Evolutionary conservation across 2,329 filamentous ascomycete genomes (phyloP), one percentile per base, ranked within the genome.

Genomic region (Phialophora expanda): DNA sequence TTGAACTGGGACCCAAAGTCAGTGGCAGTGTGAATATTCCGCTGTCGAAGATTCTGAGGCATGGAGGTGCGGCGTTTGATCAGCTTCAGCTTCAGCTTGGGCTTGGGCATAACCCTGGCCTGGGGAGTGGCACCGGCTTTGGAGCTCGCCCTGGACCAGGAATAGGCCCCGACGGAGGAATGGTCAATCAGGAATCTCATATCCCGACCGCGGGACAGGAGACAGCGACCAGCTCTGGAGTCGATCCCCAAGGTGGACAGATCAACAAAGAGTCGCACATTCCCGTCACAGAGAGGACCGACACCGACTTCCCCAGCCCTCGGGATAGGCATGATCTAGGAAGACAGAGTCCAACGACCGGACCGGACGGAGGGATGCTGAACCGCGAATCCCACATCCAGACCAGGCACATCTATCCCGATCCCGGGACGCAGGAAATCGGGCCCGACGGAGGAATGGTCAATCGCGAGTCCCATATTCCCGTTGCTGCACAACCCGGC

Each of bases 1-100:
- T 91, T 70, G 89, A 90, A 17, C 88, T 98, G 53, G 93, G 90
- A 69, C 22, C 70, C 1, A 88, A 84, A 67, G 82, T 99, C 7
- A 82, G 87, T 0, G 90, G 90, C 0, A 92, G 91, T 28, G 79
- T 96, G 58, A 97, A 82, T 59, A 75, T 82, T 22, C 81, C 81
- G 2, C 78, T 82, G 9, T 80, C 79, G 1, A 74, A 69, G 2
- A 80, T 83, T 26, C 64, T 81, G 28, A 74, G 75, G 12, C 48
- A 65, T 44, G 66, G 64, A 22, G 61, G 57, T 6, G 32, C 48
- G 6, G 66, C 66, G 3, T 66, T 70, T 54, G 61, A 61, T 53
- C 66, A 61, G 30, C 50, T 70, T 34, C 34, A 30, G 34, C 56
- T 30, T 44, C 5, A 54, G 22, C 32, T 12, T 34, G 30, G 9